Percentiles rank a stretch among this genome's conserved stretches.
These are phyloP conservation scores for Lithocarpus polystachyus DNA, from an alignment of 306 rosid species.

Conservation along the genomic window DNA sequence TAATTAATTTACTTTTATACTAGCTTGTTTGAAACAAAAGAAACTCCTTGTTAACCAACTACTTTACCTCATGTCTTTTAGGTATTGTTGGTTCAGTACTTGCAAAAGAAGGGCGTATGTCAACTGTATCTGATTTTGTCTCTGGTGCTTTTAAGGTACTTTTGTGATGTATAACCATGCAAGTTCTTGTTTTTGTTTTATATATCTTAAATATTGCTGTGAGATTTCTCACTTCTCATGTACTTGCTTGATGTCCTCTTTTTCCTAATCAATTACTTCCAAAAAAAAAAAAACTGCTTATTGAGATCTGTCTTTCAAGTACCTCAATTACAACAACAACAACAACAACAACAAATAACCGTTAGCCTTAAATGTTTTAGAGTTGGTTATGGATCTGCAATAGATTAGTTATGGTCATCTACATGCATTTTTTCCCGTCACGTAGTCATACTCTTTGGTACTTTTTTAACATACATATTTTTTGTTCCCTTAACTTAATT, in stretches of 20 bases:
- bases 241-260: background rate
- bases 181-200: background rate
- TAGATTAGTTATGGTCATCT: background rate
- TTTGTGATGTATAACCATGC: background rate
- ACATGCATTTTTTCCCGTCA: too few species aligned
- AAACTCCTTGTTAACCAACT: constrained; percentile 9
- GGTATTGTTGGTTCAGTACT: constrained; percentile 87
- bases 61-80: constrained; percentile 25
- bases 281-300: background rate
- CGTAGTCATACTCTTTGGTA: too few species aligned
- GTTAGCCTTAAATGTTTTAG: background rate
- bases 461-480: too few species aligned
- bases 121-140: constrained; percentile 54
- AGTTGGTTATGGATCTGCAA: background rate
- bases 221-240: background rate
- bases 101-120: constrained; percentile 78
- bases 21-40: background rate
- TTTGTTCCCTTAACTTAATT: too few species aligned
- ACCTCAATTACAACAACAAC: background rate
- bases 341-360: too few species aligned
- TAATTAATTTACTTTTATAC: background rate
- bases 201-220: background rate
- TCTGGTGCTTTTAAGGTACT: constrained; percentile 88
- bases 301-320: background rate
- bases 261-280: background rate